Percentiles rank a stretch among this genome's conserved stretches.
Conservation (phyloP, 2,329 filamentous ascomycete species). For the Sclerotinia spermophila region DNA sequence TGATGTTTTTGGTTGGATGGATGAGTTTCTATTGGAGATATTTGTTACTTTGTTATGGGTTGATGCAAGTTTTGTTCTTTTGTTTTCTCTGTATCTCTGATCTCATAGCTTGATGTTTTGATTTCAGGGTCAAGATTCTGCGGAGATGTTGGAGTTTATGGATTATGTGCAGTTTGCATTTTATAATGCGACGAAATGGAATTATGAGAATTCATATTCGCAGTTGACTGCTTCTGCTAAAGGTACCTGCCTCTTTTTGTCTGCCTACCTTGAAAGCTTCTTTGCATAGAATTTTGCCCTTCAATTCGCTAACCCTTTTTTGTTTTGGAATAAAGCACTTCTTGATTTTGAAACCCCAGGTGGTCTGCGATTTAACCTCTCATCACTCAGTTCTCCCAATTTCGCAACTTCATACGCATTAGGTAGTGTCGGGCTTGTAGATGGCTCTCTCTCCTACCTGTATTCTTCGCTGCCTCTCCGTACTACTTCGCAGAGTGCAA, state of each 20-base stretch:
- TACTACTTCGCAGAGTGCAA: slow-evolving; percentile 65
- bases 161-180: slow-evolving; percentile 93
- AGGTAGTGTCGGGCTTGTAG: slow-evolving; percentile 83
- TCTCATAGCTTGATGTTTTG: not conserved
- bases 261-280: slow-evolving; percentile 23
- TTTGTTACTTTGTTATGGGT: not conserved
- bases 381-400: slow-evolving; percentile 85
- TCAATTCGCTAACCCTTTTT: slow-evolving; percentile 26
- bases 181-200: slow-evolving; percentile 82
- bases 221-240: slow-evolving; percentile 79
- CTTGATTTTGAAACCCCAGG: slow-evolving; percentile 85
- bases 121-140: not conserved
- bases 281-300: slow-evolving; percentile 13
- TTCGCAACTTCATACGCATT: slow-evolving; percentile 94
- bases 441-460: slow-evolving; percentile 95
- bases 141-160: slow-evolving; percentile 88
- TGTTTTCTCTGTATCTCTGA: not conserved
- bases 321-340: slow-evolving; percentile 58
- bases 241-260: slow-evolving; percentile 46
- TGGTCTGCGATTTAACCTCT: slow-evolving; percentile 80
- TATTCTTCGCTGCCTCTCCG: slow-evolving; percentile 82
- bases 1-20: not conserved
- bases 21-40: not conserved
- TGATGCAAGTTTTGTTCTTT: not conserved
- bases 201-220: slow-evolving; percentile 87